A percentile compares a stretch with the other conserved stretches of the same genome.
Conservation (phyloP, 2,329 filamentous ascomycete genomes). For the Talaromyces sp. region DNA sequence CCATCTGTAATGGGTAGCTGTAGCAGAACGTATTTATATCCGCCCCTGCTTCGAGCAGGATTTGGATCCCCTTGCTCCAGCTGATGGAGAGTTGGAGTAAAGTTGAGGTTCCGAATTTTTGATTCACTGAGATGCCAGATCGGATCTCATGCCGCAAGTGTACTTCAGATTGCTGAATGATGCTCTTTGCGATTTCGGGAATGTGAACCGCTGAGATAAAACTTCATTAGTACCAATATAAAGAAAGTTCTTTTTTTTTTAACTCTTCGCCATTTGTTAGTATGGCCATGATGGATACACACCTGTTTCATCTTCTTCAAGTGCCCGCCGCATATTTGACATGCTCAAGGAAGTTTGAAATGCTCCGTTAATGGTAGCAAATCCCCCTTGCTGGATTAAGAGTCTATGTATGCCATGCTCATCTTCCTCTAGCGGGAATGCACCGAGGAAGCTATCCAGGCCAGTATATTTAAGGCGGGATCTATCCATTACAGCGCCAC, state of each 20-base stretch:
- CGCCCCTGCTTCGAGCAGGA: background rate
- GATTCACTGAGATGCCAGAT: background rate
- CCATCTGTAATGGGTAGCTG: background rate
- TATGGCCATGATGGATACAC: background rate
- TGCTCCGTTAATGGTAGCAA: background rate
- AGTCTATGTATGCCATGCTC: background rate
- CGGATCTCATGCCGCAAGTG: background rate
- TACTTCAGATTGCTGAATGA: background rate
- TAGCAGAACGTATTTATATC: background rate
- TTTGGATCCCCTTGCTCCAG: background rate
- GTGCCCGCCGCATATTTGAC: background rate
- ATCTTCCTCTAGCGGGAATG: background rate
- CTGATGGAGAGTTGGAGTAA: background rate
- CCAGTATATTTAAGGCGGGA: background rate
- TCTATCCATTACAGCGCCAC: background rate
- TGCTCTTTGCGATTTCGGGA: background rate
- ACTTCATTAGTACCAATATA: background rate
- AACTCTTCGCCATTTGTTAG: background rate
- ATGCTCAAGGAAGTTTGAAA: background rate
- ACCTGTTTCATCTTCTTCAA: background rate
- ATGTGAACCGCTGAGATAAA: background rate
- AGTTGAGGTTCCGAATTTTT: background rate
- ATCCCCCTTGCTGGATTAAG: background rate
- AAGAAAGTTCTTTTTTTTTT: background rate
- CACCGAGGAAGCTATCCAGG: background rate